Evolutionary conservation across 108 stramenopile species (phyloP), one percentile per base, ranked within the genome.

Genomic region (Pseudonitzschia pungens): DNA sequence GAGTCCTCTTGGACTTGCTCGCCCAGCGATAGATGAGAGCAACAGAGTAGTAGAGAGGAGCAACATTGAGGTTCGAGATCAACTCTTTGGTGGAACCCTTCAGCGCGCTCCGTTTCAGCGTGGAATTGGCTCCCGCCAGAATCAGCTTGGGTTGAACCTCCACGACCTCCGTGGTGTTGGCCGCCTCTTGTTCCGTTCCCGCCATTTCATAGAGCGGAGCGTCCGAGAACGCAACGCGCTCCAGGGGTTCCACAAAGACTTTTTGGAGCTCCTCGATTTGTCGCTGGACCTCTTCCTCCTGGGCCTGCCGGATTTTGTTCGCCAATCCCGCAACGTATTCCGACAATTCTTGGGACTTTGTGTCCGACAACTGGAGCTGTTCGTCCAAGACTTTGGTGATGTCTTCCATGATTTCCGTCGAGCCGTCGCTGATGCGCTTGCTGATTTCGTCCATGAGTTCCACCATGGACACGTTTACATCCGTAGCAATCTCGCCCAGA

Each of bases 21-120:
- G 81, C 71, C 89, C 90, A 94, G 31, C 93, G 74, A 71, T 81
- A 74, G 31, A 79, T 71, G 22, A 94, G 78, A 29, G 93, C 89
- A 52, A 89, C 82, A 1, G 90, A 89, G 51, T 94, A 94, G 55
- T 92, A 94, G 48, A 94, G 77, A 4, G 93, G 93, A 12, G 93
- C 93, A 10, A 92, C 91, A 71, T 92, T 92, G 57, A 89, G 83
- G 68, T 94, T 92, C 20, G 80, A 71, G 14, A 94, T 53, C 22
- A 94, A 87, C 55, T 94, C 93, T 62, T 62, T 62, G 22, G 53
- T 65, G 0, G 91, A 86, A 48, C 81, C 66, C 84, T 87, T 81
- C 36, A 77, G 50, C 6, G 84, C 29, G 21, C 72, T 76, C 36
- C 73, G 55, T 15, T 53, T 50, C 16, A 88, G 31, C 1, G 87